A percentile compares a stretch with the other conserved stretches of the same genome.
phyloP scores from a whole-genome alignment of 306 rosid species.

The Ceratonia siliqua region DNA sequence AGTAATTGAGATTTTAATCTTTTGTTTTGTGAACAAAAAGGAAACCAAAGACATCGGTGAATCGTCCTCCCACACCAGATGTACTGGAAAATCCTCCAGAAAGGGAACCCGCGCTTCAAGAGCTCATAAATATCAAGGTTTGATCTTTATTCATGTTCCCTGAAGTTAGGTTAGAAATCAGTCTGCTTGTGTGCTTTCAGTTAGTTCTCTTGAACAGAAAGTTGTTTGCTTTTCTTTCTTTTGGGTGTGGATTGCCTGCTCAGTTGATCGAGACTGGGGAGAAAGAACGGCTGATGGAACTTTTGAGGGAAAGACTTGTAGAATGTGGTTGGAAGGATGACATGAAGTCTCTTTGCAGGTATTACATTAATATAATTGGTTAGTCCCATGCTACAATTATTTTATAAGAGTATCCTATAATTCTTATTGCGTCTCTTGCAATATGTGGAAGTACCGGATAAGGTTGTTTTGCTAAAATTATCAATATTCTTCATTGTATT shows the following conservation, averaged over 20 bases:
- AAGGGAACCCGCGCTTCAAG: constrained; percentile 70
- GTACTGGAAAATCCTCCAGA: constrained; percentile 58
- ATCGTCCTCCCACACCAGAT: constrained; percentile 92
- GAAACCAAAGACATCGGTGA: constrained; percentile 82
- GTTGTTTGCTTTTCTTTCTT: constrained; percentile 3
- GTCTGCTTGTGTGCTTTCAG: constrained; percentile 9
- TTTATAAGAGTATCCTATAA: background rate
- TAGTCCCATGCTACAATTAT: background rate
- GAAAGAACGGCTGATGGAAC: constrained; percentile 85
- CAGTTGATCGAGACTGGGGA: constrained; percentile 91
- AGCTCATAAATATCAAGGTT: constrained; percentile 75
- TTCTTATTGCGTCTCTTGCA: background rate
- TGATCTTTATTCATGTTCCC: background rate
- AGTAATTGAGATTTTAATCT: constrained; percentile 3
- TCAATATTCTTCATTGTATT: background rate
- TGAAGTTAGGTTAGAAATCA: background rate
- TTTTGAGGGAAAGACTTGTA: constrained; percentile 86
- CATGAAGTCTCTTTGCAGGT: constrained; percentile 95
- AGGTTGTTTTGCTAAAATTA: background rate
- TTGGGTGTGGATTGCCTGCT: background rate
- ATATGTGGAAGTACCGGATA: background rate
- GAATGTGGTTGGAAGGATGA: constrained; percentile 99
- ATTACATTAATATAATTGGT: background rate
- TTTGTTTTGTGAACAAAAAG: constrained; percentile 35
- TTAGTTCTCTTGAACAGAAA: background rate